Evolutionary conservation across 495 filamentous ascomycete species (phyloP), one percentile per base, ranked within the genome.

Genomic region (Recurvomyces mirabilis): DNA sequence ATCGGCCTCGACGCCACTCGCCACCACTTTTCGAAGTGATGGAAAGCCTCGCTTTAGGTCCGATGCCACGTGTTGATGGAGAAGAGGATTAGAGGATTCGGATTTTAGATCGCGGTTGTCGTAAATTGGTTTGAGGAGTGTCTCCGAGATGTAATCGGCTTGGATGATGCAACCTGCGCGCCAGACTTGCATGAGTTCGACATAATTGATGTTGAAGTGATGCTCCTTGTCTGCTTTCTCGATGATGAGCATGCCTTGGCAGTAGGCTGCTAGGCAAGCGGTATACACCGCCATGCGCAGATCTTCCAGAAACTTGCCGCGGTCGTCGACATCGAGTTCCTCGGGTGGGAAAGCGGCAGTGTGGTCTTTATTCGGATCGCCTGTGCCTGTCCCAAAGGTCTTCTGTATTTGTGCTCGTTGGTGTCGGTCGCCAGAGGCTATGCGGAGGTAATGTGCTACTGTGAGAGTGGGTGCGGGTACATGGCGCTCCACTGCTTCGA

Each of bases 101-200:
- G 65, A 46, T 2, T 59, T 56, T 45, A 68, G 59, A 1, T 57
- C 47, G 41, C 68, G 56, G 19, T 61, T 57, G 18, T 72, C 41
- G 19, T 51, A 54, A 29, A 54, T 45, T 0, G 55, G 55, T 38
- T 25, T 19, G 11, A 57, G 66, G 1, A 65, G 31, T 25, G 82
- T 55, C 41, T 78, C 72, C 4, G 69, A 68, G 54, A 87, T 80
- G 45, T 72, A 62, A 46, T 84, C 81, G 1, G 78, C 69, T 54
- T 78, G 70, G 55, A 86, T 84, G 59, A 87, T 84, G 57, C 81
- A 84, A 4, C 82, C 82, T 18, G 67, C 73, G 1, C 76, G 73
- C 82, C 81, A 86, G 51, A 85, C 77, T 52, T 79, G 72, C 4
- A 84, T 56, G 39, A 80, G 72, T 4, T 69, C 67, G 3, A 62